Conservation (phyloP, 768 basidiomycete species). For the Leucosporidium creatinivorum region DNA sequence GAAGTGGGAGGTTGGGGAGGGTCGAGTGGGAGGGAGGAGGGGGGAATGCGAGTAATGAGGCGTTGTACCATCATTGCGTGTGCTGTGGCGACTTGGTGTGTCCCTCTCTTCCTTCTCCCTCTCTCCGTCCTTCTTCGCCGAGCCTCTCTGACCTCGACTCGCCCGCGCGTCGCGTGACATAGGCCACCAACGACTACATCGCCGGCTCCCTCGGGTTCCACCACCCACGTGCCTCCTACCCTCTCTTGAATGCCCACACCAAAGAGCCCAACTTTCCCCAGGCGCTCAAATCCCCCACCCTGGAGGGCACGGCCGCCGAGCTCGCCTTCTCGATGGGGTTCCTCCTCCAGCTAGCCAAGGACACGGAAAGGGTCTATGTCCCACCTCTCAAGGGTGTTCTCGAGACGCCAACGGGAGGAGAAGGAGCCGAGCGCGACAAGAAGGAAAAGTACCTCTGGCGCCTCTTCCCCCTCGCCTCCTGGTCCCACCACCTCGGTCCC, state of each 20-base stretch:
- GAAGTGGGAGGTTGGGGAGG: neutral
- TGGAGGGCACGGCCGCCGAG: conserved; percentile 4
- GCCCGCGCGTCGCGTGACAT: neutral
- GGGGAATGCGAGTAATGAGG: neutral
- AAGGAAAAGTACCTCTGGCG: conserved; percentile 10
- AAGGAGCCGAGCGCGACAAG: neutral
- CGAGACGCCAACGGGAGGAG: neutral
- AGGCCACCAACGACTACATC: conserved; percentile 18
- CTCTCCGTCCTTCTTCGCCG: too few relatives aligned
- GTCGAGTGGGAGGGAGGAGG: too few relatives aligned
- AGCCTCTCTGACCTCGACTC: too few relatives aligned
- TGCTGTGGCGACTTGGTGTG: conserved; percentile 13
- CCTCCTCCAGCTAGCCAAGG: conserved; percentile 14
- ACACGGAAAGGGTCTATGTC: conserved; percentile 1
- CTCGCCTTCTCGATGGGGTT: conserved; percentile 1
- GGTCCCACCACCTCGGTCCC: neutral
- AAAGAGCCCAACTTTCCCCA: conserved; percentile 1
- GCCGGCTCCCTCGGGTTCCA: conserved; percentile 17
- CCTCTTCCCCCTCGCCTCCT: conserved; percentile 8
- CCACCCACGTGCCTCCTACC: conserved; percentile 2
- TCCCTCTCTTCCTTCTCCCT: neutral
- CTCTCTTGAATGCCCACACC: neutral
- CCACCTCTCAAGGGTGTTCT: conserved; percentile 1
- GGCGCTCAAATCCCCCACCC: neutral
- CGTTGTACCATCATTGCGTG: conserved; percentile 6